These are phyloP conservation scores for Bipolaris zeicola DNA, from an alignment of 2,329 filamentous ascomycete genomes.

Conservation along the genomic window DNA sequence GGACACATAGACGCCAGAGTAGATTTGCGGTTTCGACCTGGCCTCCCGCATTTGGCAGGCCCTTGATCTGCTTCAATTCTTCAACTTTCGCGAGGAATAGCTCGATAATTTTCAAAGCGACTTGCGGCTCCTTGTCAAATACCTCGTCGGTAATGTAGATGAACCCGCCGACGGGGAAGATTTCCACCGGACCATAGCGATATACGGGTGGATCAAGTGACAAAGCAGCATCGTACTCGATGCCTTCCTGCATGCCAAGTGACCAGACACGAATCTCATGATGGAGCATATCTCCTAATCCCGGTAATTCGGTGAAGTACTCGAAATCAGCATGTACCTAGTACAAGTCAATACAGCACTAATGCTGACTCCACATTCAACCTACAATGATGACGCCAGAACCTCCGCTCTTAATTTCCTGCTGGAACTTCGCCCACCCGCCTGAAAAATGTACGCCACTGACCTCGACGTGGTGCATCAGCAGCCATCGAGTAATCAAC, in stretches of 20 bases:
- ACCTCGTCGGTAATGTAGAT: slow-evolving; percentile 54
- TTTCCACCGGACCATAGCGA: slow-evolving; percentile 34
- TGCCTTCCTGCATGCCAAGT: slow-evolving; percentile 35
- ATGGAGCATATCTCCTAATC: slow-evolving; percentile 41
- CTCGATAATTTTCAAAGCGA: slow-evolving; percentile 47
- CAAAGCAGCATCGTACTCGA: slow-evolving; percentile 22
- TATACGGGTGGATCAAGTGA: slow-evolving; percentile 17
- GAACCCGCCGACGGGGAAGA: slow-evolving; percentile 49
- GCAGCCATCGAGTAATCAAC: slow-evolving; percentile 39
- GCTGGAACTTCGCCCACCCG: slow-evolving; percentile 35
- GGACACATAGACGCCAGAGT: slow-evolving; percentile 41
- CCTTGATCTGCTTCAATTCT: slow-evolving; percentile 19
- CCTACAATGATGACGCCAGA: slow-evolving; percentile 38
- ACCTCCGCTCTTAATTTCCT: slow-evolving; percentile 22
- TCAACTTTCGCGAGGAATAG: slow-evolving; percentile 41
- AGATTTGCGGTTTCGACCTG: slow-evolving; percentile 29
- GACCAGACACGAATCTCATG: slow-evolving; percentile 41
- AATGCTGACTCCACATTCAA: neutral
- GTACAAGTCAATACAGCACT: slow-evolving; percentile 9
- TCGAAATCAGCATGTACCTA: slow-evolving; percentile 43
- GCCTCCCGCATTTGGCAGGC: slow-evolving; percentile 22
- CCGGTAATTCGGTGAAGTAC: slow-evolving; percentile 37
- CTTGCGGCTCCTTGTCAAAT: slow-evolving; percentile 46
- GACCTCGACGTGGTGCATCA: slow-evolving; percentile 39
- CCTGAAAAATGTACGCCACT: slow-evolving; percentile 29